Percentiles rank a stretch among this genome's conserved stretches.
phyloP scores from a whole-genome alignment of 192 early-diverging fungal genomes.

The Rhizoclosmatium globosum region DNA sequence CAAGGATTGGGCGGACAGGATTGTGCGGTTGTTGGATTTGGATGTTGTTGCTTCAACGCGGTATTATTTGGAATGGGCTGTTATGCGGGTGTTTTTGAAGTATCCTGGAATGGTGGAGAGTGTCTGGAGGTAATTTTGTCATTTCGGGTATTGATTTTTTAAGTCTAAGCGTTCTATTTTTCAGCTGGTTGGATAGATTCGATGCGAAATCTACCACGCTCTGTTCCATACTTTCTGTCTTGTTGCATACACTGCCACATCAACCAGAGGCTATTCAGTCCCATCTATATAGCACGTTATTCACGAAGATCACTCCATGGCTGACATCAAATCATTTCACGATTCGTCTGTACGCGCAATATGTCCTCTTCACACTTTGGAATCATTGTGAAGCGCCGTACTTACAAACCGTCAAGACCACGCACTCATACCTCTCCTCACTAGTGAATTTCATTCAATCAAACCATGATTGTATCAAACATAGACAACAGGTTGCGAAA shows the following conservation, averaged over 20 bases:
- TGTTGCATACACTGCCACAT: slow-evolving; percentile 43
- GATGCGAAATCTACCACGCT: slow-evolving; percentile 48
- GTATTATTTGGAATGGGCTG: slow-evolving; percentile 57
- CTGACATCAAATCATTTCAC: slow-evolving; percentile 50
- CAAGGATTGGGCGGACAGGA: slow-evolving; percentile 14
- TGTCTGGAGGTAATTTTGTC: slow-evolving; percentile 12
- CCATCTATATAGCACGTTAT: slow-evolving; percentile 35
- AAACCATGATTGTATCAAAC: slow-evolving; percentile 55
- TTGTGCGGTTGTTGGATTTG: slow-evolving; percentile 47
- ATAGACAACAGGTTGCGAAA: slow-evolving; percentile 48
- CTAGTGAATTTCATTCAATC: slow-evolving; percentile 45
- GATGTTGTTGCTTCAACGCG: slow-evolving; percentile 55
- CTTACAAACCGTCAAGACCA: neutral
- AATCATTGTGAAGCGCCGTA: slow-evolving; percentile 1
- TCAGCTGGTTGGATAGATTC: slow-evolving; percentile 39
- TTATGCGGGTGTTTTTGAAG: slow-evolving; percentile 30
- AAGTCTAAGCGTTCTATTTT: neutral
- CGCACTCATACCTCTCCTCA: neutral
- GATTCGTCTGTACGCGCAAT: slow-evolving; percentile 49
- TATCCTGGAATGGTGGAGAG: neutral
- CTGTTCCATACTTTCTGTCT: slow-evolving; percentile 54
- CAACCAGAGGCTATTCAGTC: slow-evolving; percentile 35
- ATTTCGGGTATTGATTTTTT: neutral
- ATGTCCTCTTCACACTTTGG: slow-evolving; percentile 24
- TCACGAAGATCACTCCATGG: slow-evolving; percentile 43